Percentiles rank a stretch among this genome's conserved stretches.
Conservation (phyloP, 768 basidiomycete genomes). For the Kwoniella sp. region DNA sequence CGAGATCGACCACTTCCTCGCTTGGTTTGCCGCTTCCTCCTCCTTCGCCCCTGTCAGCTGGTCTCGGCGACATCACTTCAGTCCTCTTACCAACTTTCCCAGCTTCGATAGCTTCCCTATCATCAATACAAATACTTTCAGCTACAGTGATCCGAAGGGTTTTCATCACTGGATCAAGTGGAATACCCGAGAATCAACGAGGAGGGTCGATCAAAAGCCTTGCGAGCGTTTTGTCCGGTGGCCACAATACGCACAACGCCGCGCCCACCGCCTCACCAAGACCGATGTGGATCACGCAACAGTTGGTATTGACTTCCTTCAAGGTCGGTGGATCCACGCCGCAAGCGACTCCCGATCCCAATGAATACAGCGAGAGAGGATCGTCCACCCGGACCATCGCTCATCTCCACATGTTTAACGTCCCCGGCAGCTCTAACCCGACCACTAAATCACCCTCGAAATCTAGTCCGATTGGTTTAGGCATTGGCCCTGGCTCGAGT, state of each 20-base stretch:
- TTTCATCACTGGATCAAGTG: background rate
- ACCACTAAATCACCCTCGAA: slow-evolving; percentile 5
- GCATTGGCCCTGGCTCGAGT: slow-evolving; percentile 11
- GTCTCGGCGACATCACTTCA: slow-evolving; percentile 11
- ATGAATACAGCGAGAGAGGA: slow-evolving; percentile 2
- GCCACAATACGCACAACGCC: background rate
- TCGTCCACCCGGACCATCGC: slow-evolving; percentile 21
- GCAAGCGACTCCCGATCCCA: slow-evolving; percentile 9
- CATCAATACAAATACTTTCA: slow-evolving; percentile 28
- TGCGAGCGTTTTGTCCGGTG: slow-evolving; percentile 10
- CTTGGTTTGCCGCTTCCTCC: slow-evolving; percentile 4
- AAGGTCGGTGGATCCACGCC: slow-evolving; percentile 15
- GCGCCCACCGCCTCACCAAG: background rate
- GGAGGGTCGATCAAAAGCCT: slow-evolving; percentile 20
- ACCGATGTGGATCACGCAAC: slow-evolving; percentile 27
- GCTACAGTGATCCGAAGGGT: slow-evolving; percentile 26
- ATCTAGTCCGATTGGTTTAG: slow-evolving; percentile 2
- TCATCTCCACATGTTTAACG: slow-evolving; percentile 35
- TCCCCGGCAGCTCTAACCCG: slow-evolving; percentile 4
- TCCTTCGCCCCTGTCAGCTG: slow-evolving; percentile 6
- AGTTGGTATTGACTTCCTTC: slow-evolving; percentile 31
- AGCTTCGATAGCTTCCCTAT: slow-evolving; percentile 12
- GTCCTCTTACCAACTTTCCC: slow-evolving; percentile 33
- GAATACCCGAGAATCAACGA: slow-evolving; percentile 20
- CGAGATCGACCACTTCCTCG: slow-evolving; percentile 4